phyloP scores from a whole-genome alignment of 805 yeast species.

The Pichia kluyveri region DNA sequence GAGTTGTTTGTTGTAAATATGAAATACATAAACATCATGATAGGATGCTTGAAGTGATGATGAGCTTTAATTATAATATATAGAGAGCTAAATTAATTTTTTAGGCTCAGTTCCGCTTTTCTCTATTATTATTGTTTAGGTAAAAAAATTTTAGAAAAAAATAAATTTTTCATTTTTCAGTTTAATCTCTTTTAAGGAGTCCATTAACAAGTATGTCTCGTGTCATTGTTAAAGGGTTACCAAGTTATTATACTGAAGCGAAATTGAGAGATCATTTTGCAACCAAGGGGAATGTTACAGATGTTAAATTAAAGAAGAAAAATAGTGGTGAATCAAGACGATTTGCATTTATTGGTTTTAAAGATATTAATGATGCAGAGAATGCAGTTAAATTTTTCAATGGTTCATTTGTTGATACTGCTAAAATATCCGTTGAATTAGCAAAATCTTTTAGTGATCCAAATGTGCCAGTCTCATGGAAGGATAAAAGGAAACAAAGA shows the following conservation, averaged over 20 bases:
- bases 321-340: constrained; percentile 81
- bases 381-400: constrained; percentile 70
- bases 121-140: no score
- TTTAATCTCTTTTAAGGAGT: no score
- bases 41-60: no score
- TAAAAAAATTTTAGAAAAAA: no score
- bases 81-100: no score
- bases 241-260: constrained; percentile 67
- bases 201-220: constrained; percentile 50
- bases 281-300: constrained; percentile 41
- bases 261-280: constrained; percentile 59
- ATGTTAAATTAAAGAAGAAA: constrained; percentile 76
- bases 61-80: no score
- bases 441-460: constrained; percentile 89
- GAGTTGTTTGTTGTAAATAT: no score
- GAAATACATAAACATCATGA: no score
- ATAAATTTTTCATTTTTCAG: not conserved
- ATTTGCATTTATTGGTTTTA: constrained; percentile 89
- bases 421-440: constrained; percentile 64
- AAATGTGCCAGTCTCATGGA: constrained; percentile 59
- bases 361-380: constrained; percentile 63
- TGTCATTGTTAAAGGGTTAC: constrained; percentile 85
- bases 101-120: no score
- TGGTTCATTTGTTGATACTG: constrained; percentile 73
- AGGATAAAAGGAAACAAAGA: constrained; percentile 38